phyloP scores from a whole-genome alignment of 305 asterid genomes.

The Striga hermonthica region DNA sequence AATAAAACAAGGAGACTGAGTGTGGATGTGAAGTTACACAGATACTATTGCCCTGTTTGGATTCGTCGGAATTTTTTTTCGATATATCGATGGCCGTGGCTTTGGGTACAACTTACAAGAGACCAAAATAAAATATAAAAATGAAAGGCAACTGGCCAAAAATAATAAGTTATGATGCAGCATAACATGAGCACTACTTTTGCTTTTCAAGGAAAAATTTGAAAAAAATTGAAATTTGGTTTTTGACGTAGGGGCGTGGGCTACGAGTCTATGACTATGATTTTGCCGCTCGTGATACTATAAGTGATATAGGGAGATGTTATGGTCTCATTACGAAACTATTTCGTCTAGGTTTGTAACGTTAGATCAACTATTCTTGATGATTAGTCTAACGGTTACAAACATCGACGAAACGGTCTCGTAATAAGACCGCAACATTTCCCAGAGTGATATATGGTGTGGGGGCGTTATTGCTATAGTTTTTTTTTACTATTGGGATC shows the following conservation, averaged over 20 bases:
- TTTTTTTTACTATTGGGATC: too few relatives aligned
- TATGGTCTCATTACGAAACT: too few relatives aligned
- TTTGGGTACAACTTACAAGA: background rate
- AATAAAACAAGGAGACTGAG: constrained; percentile 20
- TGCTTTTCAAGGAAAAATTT: background rate
- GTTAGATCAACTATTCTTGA: too few relatives aligned
- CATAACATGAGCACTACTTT: background rate
- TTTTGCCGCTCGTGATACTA: background rate
- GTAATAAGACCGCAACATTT: too few relatives aligned
- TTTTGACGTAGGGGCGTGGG: background rate
- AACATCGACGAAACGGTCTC: too few relatives aligned
- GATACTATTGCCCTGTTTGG: constrained; percentile 4
- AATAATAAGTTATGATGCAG: too few relatives aligned
- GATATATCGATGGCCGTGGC: constrained; percentile 3
- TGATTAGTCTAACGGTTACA: too few relatives aligned
- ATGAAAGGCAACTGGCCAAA: too few relatives aligned
- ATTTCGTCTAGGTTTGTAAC: too few relatives aligned
- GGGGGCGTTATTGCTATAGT: too few relatives aligned
- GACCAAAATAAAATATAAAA: background rate
- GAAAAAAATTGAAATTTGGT: background rate
- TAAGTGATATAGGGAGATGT: too few relatives aligned
- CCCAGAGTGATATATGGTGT: too few relatives aligned
- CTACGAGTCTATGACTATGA: background rate
- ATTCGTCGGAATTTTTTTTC: constrained; percentile 11
- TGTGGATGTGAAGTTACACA: background rate